These are phyloP conservation scores for Copromyces sp. DNA, from an alignment of 495 filamentous ascomycete species.

Conservation along the genomic window DNA sequence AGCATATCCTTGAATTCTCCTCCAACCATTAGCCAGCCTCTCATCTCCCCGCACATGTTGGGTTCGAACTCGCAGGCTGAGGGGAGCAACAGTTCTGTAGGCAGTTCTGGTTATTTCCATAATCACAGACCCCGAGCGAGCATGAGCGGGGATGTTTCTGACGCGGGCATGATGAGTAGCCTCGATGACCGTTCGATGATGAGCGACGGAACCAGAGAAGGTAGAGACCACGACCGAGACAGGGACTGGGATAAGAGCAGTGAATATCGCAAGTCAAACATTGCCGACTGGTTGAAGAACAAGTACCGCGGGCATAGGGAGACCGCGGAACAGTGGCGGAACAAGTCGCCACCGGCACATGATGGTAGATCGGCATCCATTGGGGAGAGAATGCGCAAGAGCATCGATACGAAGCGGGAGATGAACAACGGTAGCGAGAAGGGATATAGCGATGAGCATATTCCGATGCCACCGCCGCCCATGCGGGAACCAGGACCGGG, in stretches of 20 bases:
- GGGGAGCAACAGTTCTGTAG: constrained; percentile 58
- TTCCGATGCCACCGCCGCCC: background rate
- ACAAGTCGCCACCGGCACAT: constrained; percentile 32
- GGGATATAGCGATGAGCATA: background rate
- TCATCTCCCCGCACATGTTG: constrained; percentile 39
- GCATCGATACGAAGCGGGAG: constrained; percentile 29
- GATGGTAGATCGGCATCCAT: background rate
- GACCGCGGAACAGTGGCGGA: constrained; percentile 46
- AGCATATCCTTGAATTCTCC: background rate
- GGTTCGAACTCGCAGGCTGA: constrained; percentile 56
- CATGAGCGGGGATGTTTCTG: constrained; percentile 44
- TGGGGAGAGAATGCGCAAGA: constrained; percentile 29
- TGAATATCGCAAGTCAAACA: constrained; percentile 50
- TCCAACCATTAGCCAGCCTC: constrained; percentile 19
- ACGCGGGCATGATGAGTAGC: constrained; percentile 27
- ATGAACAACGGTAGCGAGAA: background rate
- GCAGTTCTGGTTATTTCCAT: constrained; percentile 37
- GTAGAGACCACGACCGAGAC: constrained; percentile 10
- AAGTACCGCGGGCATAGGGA: constrained; percentile 74
- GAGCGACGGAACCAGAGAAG: background rate
- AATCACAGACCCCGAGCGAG: constrained; percentile 37
- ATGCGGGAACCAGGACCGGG: background rate
- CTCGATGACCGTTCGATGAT: constrained; percentile 22
- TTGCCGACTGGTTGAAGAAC: constrained; percentile 73
- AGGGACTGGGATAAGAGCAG: constrained; percentile 37